Evolutionary conservation across 2,329 filamentous ascomycete genomes (phyloP).

Genomic region (Phyllosticta capitalensis): DNA sequence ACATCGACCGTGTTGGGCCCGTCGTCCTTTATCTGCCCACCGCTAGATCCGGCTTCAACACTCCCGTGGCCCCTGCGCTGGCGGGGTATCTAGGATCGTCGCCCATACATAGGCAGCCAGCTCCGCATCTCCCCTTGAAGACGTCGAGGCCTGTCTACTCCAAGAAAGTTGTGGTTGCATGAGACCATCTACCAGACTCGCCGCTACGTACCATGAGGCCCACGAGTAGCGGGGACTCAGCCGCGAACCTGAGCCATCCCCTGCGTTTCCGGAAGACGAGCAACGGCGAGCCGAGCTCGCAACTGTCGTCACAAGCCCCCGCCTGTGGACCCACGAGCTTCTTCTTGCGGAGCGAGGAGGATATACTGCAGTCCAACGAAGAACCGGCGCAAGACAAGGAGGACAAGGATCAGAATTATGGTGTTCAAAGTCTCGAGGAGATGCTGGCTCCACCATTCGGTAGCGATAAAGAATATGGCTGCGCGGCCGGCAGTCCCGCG

Average conservation of each 20-base stretch:
- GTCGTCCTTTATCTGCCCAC: constrained; percentile 7
- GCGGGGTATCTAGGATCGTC: constrained; percentile 11
- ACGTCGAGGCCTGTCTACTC: not conserved
- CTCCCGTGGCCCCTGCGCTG: constrained; percentile 8
- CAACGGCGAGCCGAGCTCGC: constrained; percentile 17
- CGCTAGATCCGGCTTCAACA: constrained; percentile 9
- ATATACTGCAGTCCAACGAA: constrained; percentile 32
- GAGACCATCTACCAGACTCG: not conserved
- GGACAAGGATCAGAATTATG: constrained; percentile 40
- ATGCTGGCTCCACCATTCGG: constrained; percentile 34
- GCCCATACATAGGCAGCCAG: constrained; percentile 1
- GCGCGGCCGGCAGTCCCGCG: constrained; percentile 13
- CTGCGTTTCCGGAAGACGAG: constrained; percentile 30
- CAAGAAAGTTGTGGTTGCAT: not conserved
- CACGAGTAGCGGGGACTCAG: constrained; percentile 26
- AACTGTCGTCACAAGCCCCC: constrained; percentile 17
- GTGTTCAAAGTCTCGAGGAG: constrained; percentile 49
- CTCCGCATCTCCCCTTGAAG: not conserved
- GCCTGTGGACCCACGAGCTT: constrained; percentile 44
- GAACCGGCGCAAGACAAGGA: constrained; percentile 16
- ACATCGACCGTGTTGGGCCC: constrained; percentile 1
- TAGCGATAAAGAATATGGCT: constrained; percentile 19
- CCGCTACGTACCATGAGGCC: constrained; percentile 23
- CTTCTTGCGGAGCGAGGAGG: constrained; percentile 48
- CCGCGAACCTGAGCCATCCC: constrained; percentile 18